phyloP scores from a whole-genome alignment of 192 early-diverging fungal species.

The Powellomyces hirtus region DNA sequence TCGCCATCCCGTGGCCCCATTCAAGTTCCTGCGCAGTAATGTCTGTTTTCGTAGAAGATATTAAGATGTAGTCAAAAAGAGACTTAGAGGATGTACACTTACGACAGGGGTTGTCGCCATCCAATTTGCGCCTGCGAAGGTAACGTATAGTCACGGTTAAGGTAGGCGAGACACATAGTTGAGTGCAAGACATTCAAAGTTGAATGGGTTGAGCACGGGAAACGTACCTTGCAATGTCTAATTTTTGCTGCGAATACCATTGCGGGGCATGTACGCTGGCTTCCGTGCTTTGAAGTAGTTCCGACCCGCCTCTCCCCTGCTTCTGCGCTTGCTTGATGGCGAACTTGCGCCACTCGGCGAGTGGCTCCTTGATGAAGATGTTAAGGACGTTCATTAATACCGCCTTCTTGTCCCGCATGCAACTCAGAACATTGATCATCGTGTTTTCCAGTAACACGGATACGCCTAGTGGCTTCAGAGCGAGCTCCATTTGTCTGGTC shows the following conservation, averaged over 20 bases:
- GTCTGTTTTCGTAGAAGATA: conserved; percentile 13
- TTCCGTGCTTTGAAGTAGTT: neutral
- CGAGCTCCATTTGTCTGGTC: conserved; percentile 63
- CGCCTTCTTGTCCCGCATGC: conserved; percentile 57
- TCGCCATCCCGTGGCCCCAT: conserved; percentile 60
- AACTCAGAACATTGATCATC: conserved; percentile 67
- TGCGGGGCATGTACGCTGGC: conserved; percentile 37
- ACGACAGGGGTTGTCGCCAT: conserved; percentile 69
- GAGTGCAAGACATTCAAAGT: neutral
- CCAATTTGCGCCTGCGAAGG: conserved; percentile 51
- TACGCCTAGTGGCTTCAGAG: conserved; percentile 67
- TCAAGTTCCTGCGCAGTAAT: conserved; percentile 57
- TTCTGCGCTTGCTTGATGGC: conserved; percentile 59
- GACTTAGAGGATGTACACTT: conserved; percentile 18
- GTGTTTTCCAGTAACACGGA: conserved; percentile 59
- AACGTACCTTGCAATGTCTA: conserved; percentile 57
- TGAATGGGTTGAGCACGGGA: neutral
- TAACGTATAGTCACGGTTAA: no score
- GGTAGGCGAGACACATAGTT: neutral
- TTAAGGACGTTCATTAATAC: conserved; percentile 71
- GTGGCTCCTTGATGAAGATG: conserved; percentile 78
- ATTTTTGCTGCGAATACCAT: conserved; percentile 78
- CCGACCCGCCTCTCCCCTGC: conserved; percentile 31
- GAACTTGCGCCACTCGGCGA: conserved; percentile 76
- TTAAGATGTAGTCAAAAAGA: neutral